These are phyloP conservation scores for Botrytis pseudocinerea DNA, from an alignment of 2,329 filamentous ascomycete species.

Conservation along the genomic window DNA sequence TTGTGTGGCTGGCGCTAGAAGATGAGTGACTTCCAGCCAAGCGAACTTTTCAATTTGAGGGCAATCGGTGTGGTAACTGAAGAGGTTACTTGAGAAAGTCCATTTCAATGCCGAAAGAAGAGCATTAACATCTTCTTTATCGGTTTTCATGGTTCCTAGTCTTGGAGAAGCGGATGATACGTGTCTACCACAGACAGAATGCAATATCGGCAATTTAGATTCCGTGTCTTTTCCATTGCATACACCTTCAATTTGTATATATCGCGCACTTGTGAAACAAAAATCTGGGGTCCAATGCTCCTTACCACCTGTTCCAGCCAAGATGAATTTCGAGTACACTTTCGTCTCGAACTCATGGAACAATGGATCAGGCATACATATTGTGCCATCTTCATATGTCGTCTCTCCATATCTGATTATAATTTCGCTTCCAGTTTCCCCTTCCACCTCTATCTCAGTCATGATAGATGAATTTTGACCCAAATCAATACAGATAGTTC, in stretches of 20 bases:
- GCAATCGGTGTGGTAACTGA: not conserved
- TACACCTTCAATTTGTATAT: not conserved
- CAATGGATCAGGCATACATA: not conserved
- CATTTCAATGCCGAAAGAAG: not conserved
- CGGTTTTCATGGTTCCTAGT: not conserved
- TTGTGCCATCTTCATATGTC: not conserved
- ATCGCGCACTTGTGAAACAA: not conserved
- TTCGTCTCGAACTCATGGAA: not conserved
- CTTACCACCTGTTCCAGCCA: not conserved
- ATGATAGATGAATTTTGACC: not conserved
- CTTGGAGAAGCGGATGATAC: not conserved
- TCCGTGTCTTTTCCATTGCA: not conserved
- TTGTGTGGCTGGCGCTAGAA: not conserved
- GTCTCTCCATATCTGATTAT: not conserved
- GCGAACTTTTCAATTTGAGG: not conserved
- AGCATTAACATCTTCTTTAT: not conserved
- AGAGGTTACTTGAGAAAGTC: not conserved
- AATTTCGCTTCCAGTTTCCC: not conserved
- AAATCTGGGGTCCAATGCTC: not conserved
- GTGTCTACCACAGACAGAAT: not conserved
- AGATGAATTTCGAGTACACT: not conserved
- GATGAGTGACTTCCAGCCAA: not conserved
- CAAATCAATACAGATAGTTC: not conserved
- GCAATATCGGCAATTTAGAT: not conserved
- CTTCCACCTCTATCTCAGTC: not conserved